phyloP scores from a whole-genome alignment of 306 rosid genomes.

The Quercus variabilis region DNA sequence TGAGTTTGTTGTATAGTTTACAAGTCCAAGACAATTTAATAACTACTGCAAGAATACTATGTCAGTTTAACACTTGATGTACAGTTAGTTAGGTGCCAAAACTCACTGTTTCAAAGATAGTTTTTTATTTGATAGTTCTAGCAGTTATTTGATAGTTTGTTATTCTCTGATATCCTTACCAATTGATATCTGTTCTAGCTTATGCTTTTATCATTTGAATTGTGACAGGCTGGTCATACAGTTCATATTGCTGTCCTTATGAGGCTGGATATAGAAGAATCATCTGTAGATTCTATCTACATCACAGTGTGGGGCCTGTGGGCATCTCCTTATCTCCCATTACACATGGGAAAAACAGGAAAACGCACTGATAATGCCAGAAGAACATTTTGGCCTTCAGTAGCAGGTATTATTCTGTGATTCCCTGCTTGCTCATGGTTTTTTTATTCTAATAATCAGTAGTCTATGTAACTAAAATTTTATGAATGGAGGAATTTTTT shows the following conservation, averaged over 20 bases:
- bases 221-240: constrained; percentile 74
- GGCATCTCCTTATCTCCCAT: constrained; percentile 90
- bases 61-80: too few relatives aligned
- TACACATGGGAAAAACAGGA: constrained; percentile 88
- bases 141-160: background rate
- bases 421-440: background rate
- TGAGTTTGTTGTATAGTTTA: too few relatives aligned
- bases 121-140: background rate
- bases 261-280: constrained; percentile 87
- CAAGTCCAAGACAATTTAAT: too few relatives aligned
- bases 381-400: constrained; percentile 82
- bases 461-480: background rate
- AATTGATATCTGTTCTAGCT: constrained; percentile 2
- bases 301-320: constrained; percentile 50
- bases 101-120: too few relatives aligned
- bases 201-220: constrained; percentile 15
- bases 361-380: constrained; percentile 55
- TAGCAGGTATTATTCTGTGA: constrained; percentile 57
- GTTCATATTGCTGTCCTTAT: constrained; percentile 85
- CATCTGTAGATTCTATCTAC: constrained; percentile 59
- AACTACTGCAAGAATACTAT: too few relatives aligned
- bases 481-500: background rate
- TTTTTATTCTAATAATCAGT: background rate
- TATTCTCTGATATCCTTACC: background rate
- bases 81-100: too few relatives aligned